A percentile compares a stretch with the other conserved stretches of the same genome.
These are phyloP conservation scores for Haemoproteus tartakovskyi DNA, from an alignment of 169 alveolate species.

Conservation along the genomic window DNA sequence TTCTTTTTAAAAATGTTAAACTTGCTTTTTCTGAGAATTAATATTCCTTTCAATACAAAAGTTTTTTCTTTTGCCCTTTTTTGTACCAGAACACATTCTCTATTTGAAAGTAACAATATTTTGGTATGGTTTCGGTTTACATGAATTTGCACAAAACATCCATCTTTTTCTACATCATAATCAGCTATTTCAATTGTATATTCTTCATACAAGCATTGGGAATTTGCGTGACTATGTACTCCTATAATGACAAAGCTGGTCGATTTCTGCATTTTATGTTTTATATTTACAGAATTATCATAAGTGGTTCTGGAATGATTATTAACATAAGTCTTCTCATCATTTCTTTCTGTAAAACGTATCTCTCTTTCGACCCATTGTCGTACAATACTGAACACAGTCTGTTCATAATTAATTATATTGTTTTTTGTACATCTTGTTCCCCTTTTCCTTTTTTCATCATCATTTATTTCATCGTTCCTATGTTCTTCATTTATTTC, in stretches of 20 bases:
- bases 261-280: neutral
- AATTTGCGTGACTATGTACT: constrained; percentile 4
- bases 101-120: constrained; percentile 20
- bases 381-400: too few species aligned
- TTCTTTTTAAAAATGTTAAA: constrained; percentile 7
- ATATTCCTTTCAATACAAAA: constrained; percentile 1
- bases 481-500: too few species aligned
- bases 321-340: too few species aligned
- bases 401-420: too few species aligned
- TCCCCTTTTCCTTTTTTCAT: too few species aligned
- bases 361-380: too few species aligned
- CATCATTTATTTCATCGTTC: too few species aligned
- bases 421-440: too few species aligned
- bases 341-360: too few species aligned
- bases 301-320: too few species aligned
- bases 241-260: constrained; percentile 38
- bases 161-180: constrained; percentile 35
- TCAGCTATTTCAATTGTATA: constrained; percentile 18
- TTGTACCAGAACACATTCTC: constrained; percentile 19
- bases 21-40: constrained; percentile 6
- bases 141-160: constrained; percentile 44
- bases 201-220: constrained; percentile 34
- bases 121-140: constrained; percentile 17
- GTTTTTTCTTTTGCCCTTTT: constrained; percentile 2
- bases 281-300: too few species aligned